Conservation (phyloP, 441 rosid genomes). For the Macaranga tanarius region DNA sequence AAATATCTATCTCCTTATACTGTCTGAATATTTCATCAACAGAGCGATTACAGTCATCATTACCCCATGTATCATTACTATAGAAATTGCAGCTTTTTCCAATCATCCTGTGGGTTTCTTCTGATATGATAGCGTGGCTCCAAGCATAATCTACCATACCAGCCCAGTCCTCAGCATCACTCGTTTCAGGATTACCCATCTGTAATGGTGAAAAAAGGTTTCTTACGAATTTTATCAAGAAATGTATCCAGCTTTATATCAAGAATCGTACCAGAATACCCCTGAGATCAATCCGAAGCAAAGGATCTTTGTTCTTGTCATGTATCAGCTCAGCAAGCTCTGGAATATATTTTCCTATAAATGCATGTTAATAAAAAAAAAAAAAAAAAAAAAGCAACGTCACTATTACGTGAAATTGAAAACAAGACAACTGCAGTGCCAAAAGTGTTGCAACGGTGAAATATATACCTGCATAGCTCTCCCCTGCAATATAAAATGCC, state of each 20-base stretch:
- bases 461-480: conserved; percentile 90
- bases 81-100: conserved; percentile 57
- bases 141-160: conserved; percentile 92
- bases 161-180: conserved; percentile 78
- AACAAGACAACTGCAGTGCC: not conserved
- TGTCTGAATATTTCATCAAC: conserved; percentile 66
- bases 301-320: conserved; percentile 63
- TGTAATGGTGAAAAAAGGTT: conserved; percentile 14
- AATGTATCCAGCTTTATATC: not conserved
- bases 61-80: conserved; percentile 63
- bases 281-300: conserved; percentile 59
- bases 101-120: conserved; percentile 71
- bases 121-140: conserved; percentile 94
- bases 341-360: conserved; percentile 82
- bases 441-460: not conserved
- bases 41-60: conserved; percentile 47
- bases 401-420: not conserved
- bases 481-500: conserved; percentile 85
- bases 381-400: not conserved
- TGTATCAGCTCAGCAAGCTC: conserved; percentile 69
- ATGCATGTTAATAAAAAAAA: not conserved
- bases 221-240: not conserved
- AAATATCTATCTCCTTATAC: conserved; percentile 82
- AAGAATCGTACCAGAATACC: conserved; percentile 72
- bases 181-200: conserved; percentile 95